A percentile compares a stretch with the other conserved stretches of the same genome.
phyloP scores from a whole-genome alignment of 805 yeast genomes.

The Citeromyces nyonsensis region DNA sequence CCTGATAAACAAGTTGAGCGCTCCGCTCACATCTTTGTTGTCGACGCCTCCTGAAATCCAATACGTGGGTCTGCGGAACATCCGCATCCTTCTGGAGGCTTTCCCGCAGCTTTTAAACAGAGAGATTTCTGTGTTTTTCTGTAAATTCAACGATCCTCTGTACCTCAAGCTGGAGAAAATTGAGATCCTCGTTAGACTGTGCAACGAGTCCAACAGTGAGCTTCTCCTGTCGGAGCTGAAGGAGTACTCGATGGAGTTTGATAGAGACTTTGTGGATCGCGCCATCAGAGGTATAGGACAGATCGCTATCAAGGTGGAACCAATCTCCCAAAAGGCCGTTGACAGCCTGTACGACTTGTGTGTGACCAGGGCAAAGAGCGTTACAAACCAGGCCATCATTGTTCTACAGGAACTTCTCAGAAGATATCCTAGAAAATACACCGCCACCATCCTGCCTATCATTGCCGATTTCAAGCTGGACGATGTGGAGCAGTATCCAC shows the following conservation, averaged over 20 bases:
- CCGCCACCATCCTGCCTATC: constrained; percentile 38
- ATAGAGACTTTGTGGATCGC: constrained; percentile 56
- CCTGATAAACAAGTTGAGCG: constrained; percentile 55
- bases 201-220: constrained; percentile 41
- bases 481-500: constrained; percentile 20
- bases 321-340: constrained; percentile 37
- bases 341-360: constrained; percentile 44
- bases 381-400: constrained; percentile 41
- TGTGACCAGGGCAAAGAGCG: constrained; percentile 47
- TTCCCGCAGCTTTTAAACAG: constrained; percentile 67
- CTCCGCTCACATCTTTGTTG: constrained; percentile 78
- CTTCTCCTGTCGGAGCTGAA: constrained; percentile 53
- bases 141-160: constrained; percentile 75
- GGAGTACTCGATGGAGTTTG: constrained; percentile 78
- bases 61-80: constrained; percentile 83
- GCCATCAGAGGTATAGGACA: constrained; percentile 58
- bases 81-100: constrained; percentile 76
- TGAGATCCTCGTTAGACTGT: constrained; percentile 58
- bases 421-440: constrained; percentile 39
- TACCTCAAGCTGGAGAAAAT: constrained; percentile 66
- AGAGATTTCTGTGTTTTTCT: constrained; percentile 80
- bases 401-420: constrained; percentile 54
- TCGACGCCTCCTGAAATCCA: constrained; percentile 90
- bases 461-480: constrained; percentile 27
- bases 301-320: constrained; percentile 48